phyloP scores from a whole-genome alignment of 2,329 filamentous ascomycete genomes.

The Diaporthe nobilis region DNA sequence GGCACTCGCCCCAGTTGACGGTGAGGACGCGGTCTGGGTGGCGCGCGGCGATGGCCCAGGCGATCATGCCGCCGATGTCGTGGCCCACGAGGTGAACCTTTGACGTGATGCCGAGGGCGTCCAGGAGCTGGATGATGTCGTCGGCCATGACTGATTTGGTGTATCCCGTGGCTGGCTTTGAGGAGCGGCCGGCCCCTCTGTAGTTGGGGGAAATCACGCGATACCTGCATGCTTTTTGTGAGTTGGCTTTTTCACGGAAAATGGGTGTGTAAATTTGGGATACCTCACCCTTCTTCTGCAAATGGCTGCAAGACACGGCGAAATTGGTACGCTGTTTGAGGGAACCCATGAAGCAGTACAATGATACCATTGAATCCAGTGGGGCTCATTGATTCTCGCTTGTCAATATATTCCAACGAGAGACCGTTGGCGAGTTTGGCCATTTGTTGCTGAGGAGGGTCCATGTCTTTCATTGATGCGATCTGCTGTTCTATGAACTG shows the following conservation, averaged over 20 bases:
- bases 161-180: constrained; percentile 53
- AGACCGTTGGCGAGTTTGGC: not conserved
- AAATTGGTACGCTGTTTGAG: constrained; percentile 61
- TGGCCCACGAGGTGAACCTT: constrained; percentile 60
- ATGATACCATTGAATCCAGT: constrained; percentile 50
- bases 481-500: no score
- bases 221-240: constrained; percentile 40
- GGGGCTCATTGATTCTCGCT: no score
- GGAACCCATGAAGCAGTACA: constrained; percentile 63
- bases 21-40: constrained; percentile 52
- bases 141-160: constrained; percentile 57
- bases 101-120: constrained; percentile 51
- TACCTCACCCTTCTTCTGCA: constrained; percentile 50
- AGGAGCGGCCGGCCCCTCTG: constrained; percentile 55
- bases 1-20: constrained; percentile 59
- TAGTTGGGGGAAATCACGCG: constrained; percentile 58
- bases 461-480: not conserved
- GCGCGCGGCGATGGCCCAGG: constrained; percentile 54
- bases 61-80: constrained; percentile 63
- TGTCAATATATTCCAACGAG: not conserved
- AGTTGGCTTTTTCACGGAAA: no score
- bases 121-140: constrained; percentile 53
- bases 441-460: not conserved
- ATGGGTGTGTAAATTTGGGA: no score
- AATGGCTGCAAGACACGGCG: constrained; percentile 55